phyloP scores from a whole-genome alignment of 208 protist species.

The Trypanosoma congolense region DNA sequence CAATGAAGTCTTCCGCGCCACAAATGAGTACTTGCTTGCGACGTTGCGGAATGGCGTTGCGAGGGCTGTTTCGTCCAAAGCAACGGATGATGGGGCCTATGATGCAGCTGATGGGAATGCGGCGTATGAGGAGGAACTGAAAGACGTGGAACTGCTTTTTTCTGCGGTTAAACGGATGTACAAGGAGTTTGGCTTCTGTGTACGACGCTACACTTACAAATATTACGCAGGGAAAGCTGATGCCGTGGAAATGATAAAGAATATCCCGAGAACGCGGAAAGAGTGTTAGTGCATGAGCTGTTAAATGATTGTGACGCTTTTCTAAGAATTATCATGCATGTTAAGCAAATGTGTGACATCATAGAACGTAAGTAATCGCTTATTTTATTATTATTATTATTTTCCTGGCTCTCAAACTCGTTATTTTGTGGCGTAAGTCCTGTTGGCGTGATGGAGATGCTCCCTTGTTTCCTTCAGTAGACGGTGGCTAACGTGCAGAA shows the following conservation, averaged over 20 bases:
- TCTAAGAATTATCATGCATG: too few relatives aligned
- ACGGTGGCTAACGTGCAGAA: too few relatives aligned
- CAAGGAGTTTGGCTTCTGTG: conserved; percentile 34
- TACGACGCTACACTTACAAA: conserved; percentile 34
- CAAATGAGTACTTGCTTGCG: conserved; percentile 22
- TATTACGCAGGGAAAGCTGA: conserved; percentile 57
- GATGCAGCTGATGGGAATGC: too few relatives aligned
- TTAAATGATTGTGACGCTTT: background rate
- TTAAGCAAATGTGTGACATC: too few relatives aligned
- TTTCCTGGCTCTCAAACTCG: too few relatives aligned
- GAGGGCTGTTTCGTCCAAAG: background rate
- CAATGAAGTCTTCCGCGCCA: conserved; percentile 28
- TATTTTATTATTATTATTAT: too few relatives aligned
- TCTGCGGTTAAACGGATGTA: conserved; percentile 37
- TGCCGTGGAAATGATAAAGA: conserved; percentile 61
- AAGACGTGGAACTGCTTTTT: conserved; percentile 25
- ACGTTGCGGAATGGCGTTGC: background rate
- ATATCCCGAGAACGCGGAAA: conserved; percentile 15
- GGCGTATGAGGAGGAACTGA: too few relatives aligned
- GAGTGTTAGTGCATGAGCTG: background rate
- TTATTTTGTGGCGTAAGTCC: too few relatives aligned
- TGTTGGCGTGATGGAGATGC: too few relatives aligned
- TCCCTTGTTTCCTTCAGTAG: too few relatives aligned
- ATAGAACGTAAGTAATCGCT: too few relatives aligned
- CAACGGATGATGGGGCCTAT: background rate